A percentile compares a stretch with the other conserved stretches of the same genome.
phyloP scores from a whole-genome alignment of 345 rosid species.

The Eucalyptus shirleyi region DNA sequence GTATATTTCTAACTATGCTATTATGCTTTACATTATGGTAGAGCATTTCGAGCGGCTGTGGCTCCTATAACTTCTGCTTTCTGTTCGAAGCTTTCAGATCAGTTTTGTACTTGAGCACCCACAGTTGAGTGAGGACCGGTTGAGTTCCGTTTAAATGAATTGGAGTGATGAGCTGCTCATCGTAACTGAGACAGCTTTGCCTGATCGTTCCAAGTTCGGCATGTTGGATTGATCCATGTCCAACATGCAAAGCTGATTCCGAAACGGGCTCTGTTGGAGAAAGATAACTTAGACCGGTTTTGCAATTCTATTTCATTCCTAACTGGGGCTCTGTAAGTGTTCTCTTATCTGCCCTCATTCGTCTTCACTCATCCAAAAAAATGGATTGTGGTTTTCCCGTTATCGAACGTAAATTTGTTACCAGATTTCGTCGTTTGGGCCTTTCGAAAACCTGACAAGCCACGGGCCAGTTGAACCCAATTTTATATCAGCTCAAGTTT shows the following conservation, averaged over 20 bases:
- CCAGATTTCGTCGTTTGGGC: not conserved
- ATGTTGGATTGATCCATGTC: not conserved
- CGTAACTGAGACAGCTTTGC: not conserved
- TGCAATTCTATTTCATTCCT: not conserved
- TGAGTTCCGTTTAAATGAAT: not conserved
- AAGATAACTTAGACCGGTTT: not conserved
- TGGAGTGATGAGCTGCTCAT: not conserved
- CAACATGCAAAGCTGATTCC: not conserved
- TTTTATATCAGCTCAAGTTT: not conserved
- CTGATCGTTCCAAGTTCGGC: not conserved
- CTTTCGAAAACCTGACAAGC: not conserved
- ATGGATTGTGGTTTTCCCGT: not conserved
- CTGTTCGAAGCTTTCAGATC: not conserved
- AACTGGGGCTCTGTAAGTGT: not conserved
- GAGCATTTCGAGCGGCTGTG: not conserved
- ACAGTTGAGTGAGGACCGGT: not conserved
- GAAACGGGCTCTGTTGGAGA: not conserved
- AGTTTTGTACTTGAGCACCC: not conserved
- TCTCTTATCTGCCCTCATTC: not conserved
- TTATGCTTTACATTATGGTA: not conserved
- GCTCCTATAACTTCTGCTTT: not conserved
- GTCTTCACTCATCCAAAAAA: not conserved
- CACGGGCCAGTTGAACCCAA: not conserved
- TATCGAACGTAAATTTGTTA: not conserved
- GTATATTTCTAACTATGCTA: not conserved